A percentile compares a stretch with the other conserved stretches of the same genome.
Conservation (phyloP, 2,329 filamentous ascomycete genomes). For the Plectosphaerella plurivora region DNA sequence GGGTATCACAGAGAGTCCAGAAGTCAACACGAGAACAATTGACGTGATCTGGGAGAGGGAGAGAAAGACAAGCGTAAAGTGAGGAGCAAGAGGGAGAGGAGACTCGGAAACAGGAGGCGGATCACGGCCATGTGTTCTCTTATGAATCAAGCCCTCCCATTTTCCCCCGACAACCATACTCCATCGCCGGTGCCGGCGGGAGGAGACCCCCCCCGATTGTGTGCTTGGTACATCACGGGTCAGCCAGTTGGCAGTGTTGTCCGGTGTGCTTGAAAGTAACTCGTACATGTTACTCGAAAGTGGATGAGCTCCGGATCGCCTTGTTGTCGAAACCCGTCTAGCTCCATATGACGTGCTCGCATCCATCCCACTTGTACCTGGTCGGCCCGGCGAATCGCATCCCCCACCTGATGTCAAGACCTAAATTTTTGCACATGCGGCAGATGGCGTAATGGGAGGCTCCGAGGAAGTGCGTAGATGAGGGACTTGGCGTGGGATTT, state of each 20-base stretch:
- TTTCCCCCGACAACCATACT: constrained; percentile 2
- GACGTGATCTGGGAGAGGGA: not conserved
- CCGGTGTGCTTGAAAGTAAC: too few relatives aligned
- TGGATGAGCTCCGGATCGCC: too few relatives aligned
- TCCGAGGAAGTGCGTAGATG: too few relatives aligned
- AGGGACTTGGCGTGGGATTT: too few relatives aligned
- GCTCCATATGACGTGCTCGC: constrained; percentile 18
- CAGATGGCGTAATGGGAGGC: not conserved
- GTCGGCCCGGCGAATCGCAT: constrained; percentile 7
- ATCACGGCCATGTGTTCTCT: constrained; percentile 7
- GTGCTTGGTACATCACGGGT: constrained; percentile 3
- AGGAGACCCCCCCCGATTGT: not conserved
- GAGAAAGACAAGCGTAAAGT: not conserved
- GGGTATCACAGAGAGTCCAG: not conserved
- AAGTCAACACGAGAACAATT: constrained; percentile 5
- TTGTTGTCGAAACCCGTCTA: constrained; percentile 4
- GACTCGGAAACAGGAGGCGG: not conserved
- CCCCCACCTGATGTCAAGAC: not conserved
- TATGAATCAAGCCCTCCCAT: constrained; percentile 8
- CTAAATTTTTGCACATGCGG: not conserved
- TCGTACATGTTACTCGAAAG: too few relatives aligned
- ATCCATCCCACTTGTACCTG: constrained; percentile 11
- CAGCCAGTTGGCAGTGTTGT: not conserved
- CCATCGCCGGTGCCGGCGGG: too few relatives aligned
- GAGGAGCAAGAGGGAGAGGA: not conserved